Percentiles rank a stretch among this genome's conserved stretches.
Conservation (phyloP, 2,329 filamentous ascomycete species). For the Tolypocladium ophioglossoides region DNA sequence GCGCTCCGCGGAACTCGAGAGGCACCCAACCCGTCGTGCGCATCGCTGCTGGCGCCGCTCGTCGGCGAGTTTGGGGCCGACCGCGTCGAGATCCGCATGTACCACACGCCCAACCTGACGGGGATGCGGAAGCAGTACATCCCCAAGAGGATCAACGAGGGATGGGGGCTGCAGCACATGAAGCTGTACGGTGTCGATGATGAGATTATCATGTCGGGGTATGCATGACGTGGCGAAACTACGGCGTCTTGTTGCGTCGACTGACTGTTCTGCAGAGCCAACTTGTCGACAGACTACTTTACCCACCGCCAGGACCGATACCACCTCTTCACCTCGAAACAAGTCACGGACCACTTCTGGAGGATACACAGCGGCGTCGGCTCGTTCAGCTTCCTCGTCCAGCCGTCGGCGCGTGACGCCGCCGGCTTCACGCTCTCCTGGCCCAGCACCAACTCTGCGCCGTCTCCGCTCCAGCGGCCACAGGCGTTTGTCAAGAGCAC, state of each 20-base stretch:
- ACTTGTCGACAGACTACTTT: constrained; percentile 89
- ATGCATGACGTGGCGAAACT: constrained; percentile 14
- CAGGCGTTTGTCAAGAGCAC: constrained; percentile 59
- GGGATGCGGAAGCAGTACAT: constrained; percentile 75
- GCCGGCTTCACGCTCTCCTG: constrained; percentile 57
- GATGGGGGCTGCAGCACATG: constrained; percentile 98
- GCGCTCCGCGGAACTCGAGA: constrained; percentile 85
- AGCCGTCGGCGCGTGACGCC: constrained; percentile 43
- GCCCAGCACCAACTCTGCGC: constrained; percentile 64
- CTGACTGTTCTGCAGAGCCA: constrained; percentile 44
- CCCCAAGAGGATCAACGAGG: constrained; percentile 88
- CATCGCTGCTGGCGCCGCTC: constrained; percentile 77
- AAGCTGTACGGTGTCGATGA: constrained; percentile 95
- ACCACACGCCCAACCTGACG: constrained; percentile 91
- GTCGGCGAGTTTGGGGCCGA: constrained; percentile 72
- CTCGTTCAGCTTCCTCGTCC: constrained; percentile 70
- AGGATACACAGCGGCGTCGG: constrained; percentile 67
- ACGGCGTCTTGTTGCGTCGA: not conserved
- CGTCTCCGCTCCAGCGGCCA: constrained; percentile 63
- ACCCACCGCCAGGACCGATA: constrained; percentile 93
- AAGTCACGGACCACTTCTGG: constrained; percentile 74
- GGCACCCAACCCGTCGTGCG: constrained; percentile 74
- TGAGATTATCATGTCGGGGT: constrained; percentile 89
- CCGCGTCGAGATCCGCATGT: constrained; percentile 90
- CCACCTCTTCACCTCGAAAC: constrained; percentile 72